Percentiles rank a stretch among this genome's conserved stretches.
Evolutionary conservation across 495 filamentous ascomycete genomes (phyloP).

Genomic region (Barbatosphaeria neglecta): DNA sequence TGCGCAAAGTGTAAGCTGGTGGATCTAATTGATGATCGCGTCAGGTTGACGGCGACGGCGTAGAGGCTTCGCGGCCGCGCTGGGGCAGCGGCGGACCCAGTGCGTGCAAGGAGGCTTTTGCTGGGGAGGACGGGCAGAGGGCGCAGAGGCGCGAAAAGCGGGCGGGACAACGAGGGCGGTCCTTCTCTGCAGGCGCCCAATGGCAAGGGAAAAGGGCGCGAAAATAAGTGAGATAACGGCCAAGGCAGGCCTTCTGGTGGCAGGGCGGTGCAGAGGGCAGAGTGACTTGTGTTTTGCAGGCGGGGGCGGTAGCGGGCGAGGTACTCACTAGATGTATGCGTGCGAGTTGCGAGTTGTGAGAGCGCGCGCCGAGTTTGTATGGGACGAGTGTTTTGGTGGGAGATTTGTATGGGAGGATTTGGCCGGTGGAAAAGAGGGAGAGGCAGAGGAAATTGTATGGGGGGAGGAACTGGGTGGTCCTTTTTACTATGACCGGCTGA

Average conservation of each 20-base stretch:
- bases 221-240: neutral
- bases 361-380: slow-evolving; percentile 1
- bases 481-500: slow-evolving; percentile 53
- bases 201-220: neutral
- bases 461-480: slow-evolving; percentile 34
- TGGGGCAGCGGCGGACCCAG: neutral
- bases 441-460: slow-evolving; percentile 38
- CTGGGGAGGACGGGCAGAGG: neutral
- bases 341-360: slow-evolving; percentile 9
- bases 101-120: neutral
- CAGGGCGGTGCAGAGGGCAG: slow-evolving; percentile 3
- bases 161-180: neutral
- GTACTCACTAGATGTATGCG: slow-evolving; percentile 29
- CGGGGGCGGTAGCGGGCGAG: slow-evolving; percentile 16
- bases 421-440: slow-evolving; percentile 46
- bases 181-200: neutral
- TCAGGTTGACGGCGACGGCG: neutral
- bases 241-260: neutral
- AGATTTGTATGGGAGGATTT: slow-evolving; percentile 46
- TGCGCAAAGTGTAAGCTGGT: slow-evolving; percentile 10
- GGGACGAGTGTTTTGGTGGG: slow-evolving; percentile 9
- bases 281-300: slow-evolving; percentile 25
- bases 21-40: slow-evolving; percentile 7
- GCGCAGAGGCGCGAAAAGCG: neutral
- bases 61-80: neutral